These are phyloP conservation scores for Myriangium duriaei DNA, from an alignment of 2,329 filamentous ascomycete species.

Conservation along the genomic window DNA sequence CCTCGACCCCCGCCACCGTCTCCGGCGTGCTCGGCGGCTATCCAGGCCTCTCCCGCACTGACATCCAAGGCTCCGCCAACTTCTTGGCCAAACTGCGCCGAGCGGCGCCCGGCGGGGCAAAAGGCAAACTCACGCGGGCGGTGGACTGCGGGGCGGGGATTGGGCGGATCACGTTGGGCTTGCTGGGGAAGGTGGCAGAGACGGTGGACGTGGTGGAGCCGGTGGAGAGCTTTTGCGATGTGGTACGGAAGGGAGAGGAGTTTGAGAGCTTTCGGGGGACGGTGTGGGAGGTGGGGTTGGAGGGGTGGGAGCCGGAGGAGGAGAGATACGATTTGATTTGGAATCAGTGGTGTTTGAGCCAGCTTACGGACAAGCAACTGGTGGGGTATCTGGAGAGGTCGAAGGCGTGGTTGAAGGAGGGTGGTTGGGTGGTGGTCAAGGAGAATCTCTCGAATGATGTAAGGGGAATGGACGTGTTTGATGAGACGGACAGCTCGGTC, in stretches of 20 bases:
- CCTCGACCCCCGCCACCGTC: slow-evolving; percentile 38
- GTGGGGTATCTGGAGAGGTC: slow-evolving; percentile 54
- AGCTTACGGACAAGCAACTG: slow-evolving; percentile 65
- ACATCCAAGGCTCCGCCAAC: slow-evolving; percentile 56
- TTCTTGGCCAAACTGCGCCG: slow-evolving; percentile 56
- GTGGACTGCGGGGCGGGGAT: slow-evolving; percentile 59
- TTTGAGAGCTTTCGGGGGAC: slow-evolving; percentile 35
- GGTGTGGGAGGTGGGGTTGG: slow-evolving; percentile 61
- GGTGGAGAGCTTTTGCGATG: slow-evolving; percentile 63
- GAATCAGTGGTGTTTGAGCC: slow-evolving; percentile 82
- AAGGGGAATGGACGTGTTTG: slow-evolving; percentile 53
- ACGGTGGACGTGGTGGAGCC: slow-evolving; percentile 77
- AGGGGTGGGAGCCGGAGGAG: slow-evolving; percentile 47
- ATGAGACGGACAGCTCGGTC: slow-evolving; percentile 63
- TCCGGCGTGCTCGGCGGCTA: slow-evolving; percentile 73
- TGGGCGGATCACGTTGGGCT: slow-evolving; percentile 65
- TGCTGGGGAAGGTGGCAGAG: slow-evolving; percentile 58
- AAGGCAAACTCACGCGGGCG: slow-evolving; percentile 28
- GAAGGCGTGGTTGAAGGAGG: slow-evolving; percentile 33
- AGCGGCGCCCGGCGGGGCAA: background rate
- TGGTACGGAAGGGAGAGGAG: slow-evolving; percentile 32
- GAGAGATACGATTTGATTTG: slow-evolving; percentile 66
- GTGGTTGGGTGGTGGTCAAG: slow-evolving; percentile 57
- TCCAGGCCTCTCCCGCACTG: slow-evolving; percentile 54
- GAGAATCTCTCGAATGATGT: slow-evolving; percentile 57